These are phyloP conservation scores for Neurospora sp. DNA, from an alignment of 495 filamentous ascomycete genomes.

Conservation along the genomic window DNA sequence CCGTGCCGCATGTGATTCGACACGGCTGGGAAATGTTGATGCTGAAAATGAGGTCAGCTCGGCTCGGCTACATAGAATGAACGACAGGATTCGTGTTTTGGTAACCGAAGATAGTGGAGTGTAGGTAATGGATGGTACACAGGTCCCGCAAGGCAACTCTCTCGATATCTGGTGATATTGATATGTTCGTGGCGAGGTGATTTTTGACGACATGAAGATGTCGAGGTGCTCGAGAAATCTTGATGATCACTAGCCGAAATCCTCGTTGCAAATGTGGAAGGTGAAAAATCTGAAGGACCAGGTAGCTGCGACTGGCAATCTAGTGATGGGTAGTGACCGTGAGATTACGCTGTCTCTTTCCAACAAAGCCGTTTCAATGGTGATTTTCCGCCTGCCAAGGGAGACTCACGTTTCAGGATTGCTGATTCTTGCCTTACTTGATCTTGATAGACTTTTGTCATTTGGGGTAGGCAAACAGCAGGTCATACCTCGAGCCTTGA, in stretches of 20 bases:
- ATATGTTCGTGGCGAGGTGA: neutral
- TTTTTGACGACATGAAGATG: neutral
- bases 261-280: neutral
- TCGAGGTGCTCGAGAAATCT: neutral
- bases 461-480: neutral
- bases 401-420: neutral
- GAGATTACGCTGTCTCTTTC: neutral
- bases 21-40: neutral
- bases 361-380: neutral
- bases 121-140: neutral
- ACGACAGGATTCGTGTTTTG: neutral
- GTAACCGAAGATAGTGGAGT: neutral
- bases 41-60: neutral
- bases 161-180: neutral
- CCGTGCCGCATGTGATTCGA: neutral
- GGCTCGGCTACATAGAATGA: neutral
- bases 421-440: neutral
- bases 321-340: neutral
- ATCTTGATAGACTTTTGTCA: neutral
- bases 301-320: neutral
- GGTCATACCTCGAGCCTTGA: neutral
- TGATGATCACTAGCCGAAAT: neutral
- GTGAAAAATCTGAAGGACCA: neutral
- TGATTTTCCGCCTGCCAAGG: neutral
- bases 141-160: neutral